Base-by-base conservation (phyloP, 2,329 filamentous ascomycete genomes). In the Curvularia sp. region DNA sequence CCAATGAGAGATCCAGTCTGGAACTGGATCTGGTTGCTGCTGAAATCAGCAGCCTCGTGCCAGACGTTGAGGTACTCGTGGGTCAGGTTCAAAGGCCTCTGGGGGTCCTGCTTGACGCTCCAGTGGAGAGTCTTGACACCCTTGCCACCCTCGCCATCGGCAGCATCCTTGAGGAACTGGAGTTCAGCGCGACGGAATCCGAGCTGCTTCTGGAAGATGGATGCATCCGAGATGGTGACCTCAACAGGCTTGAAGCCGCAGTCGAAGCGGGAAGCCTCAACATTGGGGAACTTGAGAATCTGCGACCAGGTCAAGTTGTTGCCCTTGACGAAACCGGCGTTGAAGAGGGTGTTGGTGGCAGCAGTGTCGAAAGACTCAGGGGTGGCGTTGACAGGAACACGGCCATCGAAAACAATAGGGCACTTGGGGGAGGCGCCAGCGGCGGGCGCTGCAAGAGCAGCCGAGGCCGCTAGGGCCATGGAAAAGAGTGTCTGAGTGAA, bases 71-170 rank as follows among this genome's bases (percentile, higher is more conserved):
- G 78, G 74, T 88, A 88, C 75, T 88, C 85, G 71, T 88, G 86
- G 7, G 82, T 83, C 53, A 84, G 74, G 77, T 89, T 88, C 52
- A 88, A 74, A 12, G 82, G 81, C 10, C 83, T 78, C 41, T 76
- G 67, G 3, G 73, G 58, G 63, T 88, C 85, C 67, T 84, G 83
- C 72, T 80, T 80, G 31, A 89, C 68, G 64, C 82, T 85, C 74
- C 85, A 88, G 75, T 89, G 86, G 50, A 88, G 79, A 1, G 85
- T 87, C 76, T 87, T 87, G 57, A 87, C 74, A 28, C 85, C 85
- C 26, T 72, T 71, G 38, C 81, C 84, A 22, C 82, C 84, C n/a
- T 76, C 63, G 52, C 86, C 85, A 43, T 81, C 80, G 53, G 84
- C 78, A 18, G 77, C 84, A 82, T 77, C 81, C 76, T 64, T 79